A percentile compares a stretch with the other conserved stretches of the same genome.
phyloP scores from a whole-genome alignment of 192 early-diverging fungal genomes.

The Linnemannia hyalina region DNA sequence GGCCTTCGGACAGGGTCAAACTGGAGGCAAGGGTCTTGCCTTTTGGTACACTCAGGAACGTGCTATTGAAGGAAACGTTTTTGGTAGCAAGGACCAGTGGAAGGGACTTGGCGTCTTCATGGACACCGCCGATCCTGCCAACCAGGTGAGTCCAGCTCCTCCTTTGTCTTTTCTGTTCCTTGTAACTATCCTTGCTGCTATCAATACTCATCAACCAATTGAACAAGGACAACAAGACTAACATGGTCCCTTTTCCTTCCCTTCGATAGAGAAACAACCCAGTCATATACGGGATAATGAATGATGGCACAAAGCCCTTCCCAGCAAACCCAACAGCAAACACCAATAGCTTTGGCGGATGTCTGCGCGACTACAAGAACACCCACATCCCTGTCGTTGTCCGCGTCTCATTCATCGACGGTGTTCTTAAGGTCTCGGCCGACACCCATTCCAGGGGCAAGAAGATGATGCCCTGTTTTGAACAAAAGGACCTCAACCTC shows the following conservation, averaged over 20 bases:
- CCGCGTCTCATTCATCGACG: slow-evolving; percentile 70
- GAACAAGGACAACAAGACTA: neutral
- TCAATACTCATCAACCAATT: neutral
- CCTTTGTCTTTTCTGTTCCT: neutral
- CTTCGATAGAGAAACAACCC: slow-evolving; percentile 58
- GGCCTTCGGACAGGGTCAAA: slow-evolving; percentile 70
- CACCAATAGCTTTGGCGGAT: slow-evolving; percentile 60
- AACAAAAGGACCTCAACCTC: slow-evolving; percentile 62
- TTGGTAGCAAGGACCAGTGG: slow-evolving; percentile 77
- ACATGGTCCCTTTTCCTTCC: neutral
- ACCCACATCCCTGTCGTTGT: slow-evolving; percentile 64
- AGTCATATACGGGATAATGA: slow-evolving; percentile 72
- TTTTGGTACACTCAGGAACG: slow-evolving; percentile 85
- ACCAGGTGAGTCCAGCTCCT: slow-evolving; percentile 36
- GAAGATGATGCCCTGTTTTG: slow-evolving; percentile 70
- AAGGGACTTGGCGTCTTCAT: slow-evolving; percentile 76
- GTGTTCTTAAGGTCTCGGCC: slow-evolving; percentile 61
- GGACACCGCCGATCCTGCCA: slow-evolving; percentile 67
- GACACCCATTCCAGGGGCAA: slow-evolving; percentile 69
- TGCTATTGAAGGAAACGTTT: slow-evolving; percentile 67
- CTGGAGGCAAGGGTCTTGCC: slow-evolving; percentile 83
- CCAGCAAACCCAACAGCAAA: slow-evolving; percentile 41
- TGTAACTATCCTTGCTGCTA: neutral
- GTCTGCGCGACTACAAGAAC: slow-evolving; percentile 78
- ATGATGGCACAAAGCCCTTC: slow-evolving; percentile 68